Conservation (phyloP, 2,329 filamentous ascomycete genomes). For the Colletotrichum lini region DNA sequence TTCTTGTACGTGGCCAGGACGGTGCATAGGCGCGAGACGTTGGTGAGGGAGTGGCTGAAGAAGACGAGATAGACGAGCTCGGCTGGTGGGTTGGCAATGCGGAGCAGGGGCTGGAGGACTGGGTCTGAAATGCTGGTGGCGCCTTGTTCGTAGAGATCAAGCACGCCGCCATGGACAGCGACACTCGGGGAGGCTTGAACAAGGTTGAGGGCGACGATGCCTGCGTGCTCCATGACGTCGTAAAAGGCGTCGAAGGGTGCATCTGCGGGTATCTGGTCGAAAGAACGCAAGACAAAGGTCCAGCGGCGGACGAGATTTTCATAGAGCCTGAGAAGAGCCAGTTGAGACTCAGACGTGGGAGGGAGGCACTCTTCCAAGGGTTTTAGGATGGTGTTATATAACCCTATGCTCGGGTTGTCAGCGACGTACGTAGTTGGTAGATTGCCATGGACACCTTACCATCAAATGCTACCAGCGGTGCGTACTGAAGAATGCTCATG, state of each 20-base stretch:
- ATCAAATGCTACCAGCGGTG: slow-evolving; percentile 69
- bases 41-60: slow-evolving; percentile 75
- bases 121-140: slow-evolving; percentile 69
- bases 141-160: slow-evolving; percentile 79
- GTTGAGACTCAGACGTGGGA: slow-evolving; percentile 62
- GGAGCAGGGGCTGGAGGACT: slow-evolving; percentile 66
- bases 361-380: slow-evolving; percentile 60
- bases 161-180: slow-evolving; percentile 68
- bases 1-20: slow-evolving; percentile 81
- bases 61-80: slow-evolving; percentile 79
- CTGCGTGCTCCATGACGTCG: slow-evolving; percentile 63
- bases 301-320: slow-evolving; percentile 75
- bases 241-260: slow-evolving; percentile 55
- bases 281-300: slow-evolving; percentile 62
- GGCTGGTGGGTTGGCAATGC: slow-evolving; percentile 77
- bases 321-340: slow-evolving; percentile 77
- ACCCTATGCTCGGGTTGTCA: slow-evolving; percentile 58
- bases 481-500: slow-evolving; percentile 70
- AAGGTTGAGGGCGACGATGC: slow-evolving; percentile 71
- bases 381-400: slow-evolving; percentile 63
- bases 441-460: slow-evolving; percentile 55
- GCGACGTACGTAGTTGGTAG: slow-evolving; percentile 5
- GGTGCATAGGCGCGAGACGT: slow-evolving; percentile 77
- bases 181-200: slow-evolving; percentile 65
- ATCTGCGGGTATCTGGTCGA: slow-evolving; percentile 52